Percentiles rank a stretch among this genome's conserved stretches.
Conservation (phyloP, 2,329 filamentous ascomycete genomes). For the Phoma sp. region DNA sequence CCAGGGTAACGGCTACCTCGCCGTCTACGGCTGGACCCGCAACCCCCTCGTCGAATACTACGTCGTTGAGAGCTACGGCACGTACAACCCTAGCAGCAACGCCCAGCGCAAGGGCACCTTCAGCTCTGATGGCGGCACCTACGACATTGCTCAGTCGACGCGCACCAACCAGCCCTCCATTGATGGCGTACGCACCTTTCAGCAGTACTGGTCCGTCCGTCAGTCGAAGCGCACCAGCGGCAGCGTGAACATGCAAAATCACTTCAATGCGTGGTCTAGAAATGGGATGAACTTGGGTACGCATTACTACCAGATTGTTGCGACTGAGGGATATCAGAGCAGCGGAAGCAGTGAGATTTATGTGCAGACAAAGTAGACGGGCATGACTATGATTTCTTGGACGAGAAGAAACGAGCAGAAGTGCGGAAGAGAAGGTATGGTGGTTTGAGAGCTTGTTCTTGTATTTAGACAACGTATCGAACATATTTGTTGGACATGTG, state of each 20-base stretch:
- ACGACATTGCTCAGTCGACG: slow-evolving; percentile 59
- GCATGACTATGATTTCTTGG: background rate
- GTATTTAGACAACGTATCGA: no score
- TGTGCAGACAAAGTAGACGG: slow-evolving; percentile 3
- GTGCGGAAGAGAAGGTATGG: no score
- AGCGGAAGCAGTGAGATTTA: slow-evolving; percentile 15
- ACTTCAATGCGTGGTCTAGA: slow-evolving; percentile 40
- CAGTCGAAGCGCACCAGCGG: slow-evolving; percentile 58
- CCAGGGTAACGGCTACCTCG: slow-evolving; percentile 33
- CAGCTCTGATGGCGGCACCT: slow-evolving; percentile 59
- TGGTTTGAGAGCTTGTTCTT: no score
- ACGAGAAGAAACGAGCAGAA: no score
- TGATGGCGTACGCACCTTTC: slow-evolving; percentile 60
- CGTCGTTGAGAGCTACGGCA: slow-evolving; percentile 61
- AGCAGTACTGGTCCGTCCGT: slow-evolving; percentile 63
- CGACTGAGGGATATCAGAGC: slow-evolving; percentile 58
- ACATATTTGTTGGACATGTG: no score
- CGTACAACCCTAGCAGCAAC: slow-evolving; percentile 55
- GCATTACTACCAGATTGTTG: slow-evolving; percentile 46
- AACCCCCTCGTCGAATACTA: slow-evolving; percentile 65
- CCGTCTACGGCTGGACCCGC: slow-evolving; percentile 64
- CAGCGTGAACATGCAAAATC: slow-evolving; percentile 34
- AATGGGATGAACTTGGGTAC: slow-evolving; percentile 38
- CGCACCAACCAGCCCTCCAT: slow-evolving; percentile 62
- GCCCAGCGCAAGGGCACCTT: slow-evolving; percentile 57